Evolutionary conservation across 306 rosid genomes (phyloP), one percentile per base, ranked within the genome.

Genomic region (Ceratonia siliqua): DNA sequence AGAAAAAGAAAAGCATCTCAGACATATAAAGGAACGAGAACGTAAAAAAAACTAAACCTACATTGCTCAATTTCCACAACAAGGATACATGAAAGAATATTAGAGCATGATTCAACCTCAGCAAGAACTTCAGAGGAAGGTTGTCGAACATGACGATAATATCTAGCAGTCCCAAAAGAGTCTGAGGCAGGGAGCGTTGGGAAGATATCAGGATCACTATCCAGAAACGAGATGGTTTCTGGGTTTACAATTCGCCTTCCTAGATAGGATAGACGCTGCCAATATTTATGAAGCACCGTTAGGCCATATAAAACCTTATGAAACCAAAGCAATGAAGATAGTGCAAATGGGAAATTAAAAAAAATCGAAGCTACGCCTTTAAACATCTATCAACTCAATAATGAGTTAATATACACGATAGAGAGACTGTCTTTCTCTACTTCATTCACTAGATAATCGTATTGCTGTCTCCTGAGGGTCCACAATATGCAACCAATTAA

Each of bases 71-170:
- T 32, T 24, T 11, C 21, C 62, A 54, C 27, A 6, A 28, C 13
- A 22, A 43, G 10, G 35, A 38, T 14, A 63, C 14, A 43, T 64
- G 38, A 58, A 73, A 65, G 68, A 38, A 48, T 27, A 25, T 39
- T 9, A 72, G 79, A 82, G 68, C 21, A 36, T 3, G 65, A 30
- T 70, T 79, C 43, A 59, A 94, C 97, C 99, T 89, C 95, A 65
- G 95, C 76, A 53, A 83, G 78, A 64, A 83, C 90, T 62, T 88
- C 94, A 9, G 97, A 85, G 27, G 95, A 87, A 70, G 91, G 86
- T 79, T 85, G 88, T 64, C 84, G 89, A 81, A 81, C 74, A 66
- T 85, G 89, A 17, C 87, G 90, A 84, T 78, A 81, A 85, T 81
- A 85, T 56, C 90, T 70, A 56, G 78, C 52, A 38, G 80, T 67